Percentiles rank a stretch among this genome's conserved stretches.
These are phyloP conservation scores for Nevesoporus exiguus DNA, from an alignment of 768 basidiomycete genomes.

Conservation along the genomic window DNA sequence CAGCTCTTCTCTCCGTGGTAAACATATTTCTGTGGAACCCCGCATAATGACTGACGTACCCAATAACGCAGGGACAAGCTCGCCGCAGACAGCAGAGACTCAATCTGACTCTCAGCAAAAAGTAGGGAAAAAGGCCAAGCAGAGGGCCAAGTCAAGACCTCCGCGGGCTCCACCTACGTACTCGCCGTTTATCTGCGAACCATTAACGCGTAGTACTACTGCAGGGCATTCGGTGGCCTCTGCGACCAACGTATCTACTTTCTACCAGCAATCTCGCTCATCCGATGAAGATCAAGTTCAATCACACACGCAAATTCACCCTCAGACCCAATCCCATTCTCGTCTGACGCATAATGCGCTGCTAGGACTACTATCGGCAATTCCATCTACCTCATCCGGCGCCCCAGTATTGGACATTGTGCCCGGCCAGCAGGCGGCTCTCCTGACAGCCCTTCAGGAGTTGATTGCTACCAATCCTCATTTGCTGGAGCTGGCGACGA, in stretches of 20 bases:
- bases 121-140: conserved; percentile 9
- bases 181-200: conserved; percentile 28
- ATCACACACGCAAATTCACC: not conserved
- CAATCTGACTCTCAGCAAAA: not conserved
- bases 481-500: conserved; percentile 14
- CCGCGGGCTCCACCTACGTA: conserved; percentile 19
- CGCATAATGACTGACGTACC: not conserved
- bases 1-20: conserved; percentile 9
- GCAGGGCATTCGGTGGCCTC: not conserved
- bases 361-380: conserved; percentile 34
- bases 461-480: conserved; percentile 34
- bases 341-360: conserved; percentile 7
- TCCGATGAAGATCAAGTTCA: conserved; percentile 4
- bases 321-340: conserved; percentile 1
- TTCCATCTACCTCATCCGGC: conserved; percentile 23
- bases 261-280: conserved; percentile 2
- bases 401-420: conserved; percentile 16
- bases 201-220: conserved; percentile 14
- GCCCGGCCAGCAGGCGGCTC: conserved; percentile 34
- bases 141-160: conserved; percentile 20
- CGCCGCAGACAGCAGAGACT: not conserved
- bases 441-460: conserved; percentile 51
- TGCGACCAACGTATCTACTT: not conserved
- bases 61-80: conserved; percentile 4
- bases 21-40: not conserved